Evolutionary conservation across 1,284 basidiomycete genomes (phyloP).

Genomic region (Gymnopus androsaceus): DNA sequence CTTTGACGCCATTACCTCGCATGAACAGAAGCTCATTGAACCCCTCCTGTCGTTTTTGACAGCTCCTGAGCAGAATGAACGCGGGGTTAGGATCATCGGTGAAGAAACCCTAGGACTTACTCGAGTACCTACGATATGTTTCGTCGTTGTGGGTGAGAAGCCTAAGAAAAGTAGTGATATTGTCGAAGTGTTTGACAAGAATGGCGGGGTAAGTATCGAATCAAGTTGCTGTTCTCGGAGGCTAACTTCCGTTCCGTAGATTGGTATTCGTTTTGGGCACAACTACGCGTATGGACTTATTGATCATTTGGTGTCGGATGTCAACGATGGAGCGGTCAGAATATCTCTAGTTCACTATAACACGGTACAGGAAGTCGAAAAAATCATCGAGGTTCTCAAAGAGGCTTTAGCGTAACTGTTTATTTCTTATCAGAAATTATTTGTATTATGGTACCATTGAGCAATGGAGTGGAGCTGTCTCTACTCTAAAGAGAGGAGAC

Average conservation of each 20-base stretch:
- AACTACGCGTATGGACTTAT: conserved; percentile 77
- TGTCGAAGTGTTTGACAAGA: conserved; percentile 63
- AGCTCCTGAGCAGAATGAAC: conserved; percentile 39
- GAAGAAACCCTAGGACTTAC: conserved; percentile 43
- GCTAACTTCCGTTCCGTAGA: conserved; percentile 37
- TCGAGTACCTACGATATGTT: conserved; percentile 74
- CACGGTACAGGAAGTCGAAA: conserved; percentile 67
- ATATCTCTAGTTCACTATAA: conserved; percentile 84
- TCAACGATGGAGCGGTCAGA: conserved; percentile 69
- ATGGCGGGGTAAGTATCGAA: conserved; percentile 52
- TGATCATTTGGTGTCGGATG: conserved; percentile 51
- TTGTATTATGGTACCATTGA: background rate
- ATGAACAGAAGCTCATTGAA: conserved; percentile 44
- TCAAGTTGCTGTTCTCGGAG: background rate
- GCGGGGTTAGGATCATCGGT: conserved; percentile 71
- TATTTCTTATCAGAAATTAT: background rate
- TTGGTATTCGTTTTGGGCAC: conserved; percentile 78
- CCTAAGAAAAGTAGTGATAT: conserved; percentile 61
- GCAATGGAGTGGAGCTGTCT: background rate
- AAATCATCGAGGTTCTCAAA: conserved; percentile 56
- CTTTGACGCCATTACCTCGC: conserved; percentile 47
- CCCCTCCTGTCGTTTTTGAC: conserved; percentile 39
- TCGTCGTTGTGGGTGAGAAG: conserved; percentile 61
- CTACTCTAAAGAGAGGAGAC: no score
- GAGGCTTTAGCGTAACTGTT: conserved; percentile 34